Evolutionary conservation across 768 basidiomycete genomes (phyloP).

Genomic region (Dictyophora rubrovolvata): DNA sequence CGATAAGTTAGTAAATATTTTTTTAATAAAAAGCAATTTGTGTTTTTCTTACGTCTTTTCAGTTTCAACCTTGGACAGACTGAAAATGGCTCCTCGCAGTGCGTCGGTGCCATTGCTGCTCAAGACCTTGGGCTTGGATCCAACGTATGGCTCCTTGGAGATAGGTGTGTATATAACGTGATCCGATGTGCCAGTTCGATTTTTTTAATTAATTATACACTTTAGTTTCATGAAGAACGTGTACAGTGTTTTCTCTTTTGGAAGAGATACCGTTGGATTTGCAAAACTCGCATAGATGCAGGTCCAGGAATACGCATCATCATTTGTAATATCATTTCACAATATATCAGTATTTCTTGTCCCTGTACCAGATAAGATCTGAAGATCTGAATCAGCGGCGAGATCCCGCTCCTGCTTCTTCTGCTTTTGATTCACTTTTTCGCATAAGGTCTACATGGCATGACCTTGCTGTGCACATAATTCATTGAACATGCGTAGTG

Average conservation of each 20-base stretch:
- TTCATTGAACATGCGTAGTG: no score
- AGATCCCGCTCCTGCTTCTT: no score
- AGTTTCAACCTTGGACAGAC: background rate
- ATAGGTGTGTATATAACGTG: conserved; percentile 4
- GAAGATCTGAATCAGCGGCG: no score
- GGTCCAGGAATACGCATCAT: no score
- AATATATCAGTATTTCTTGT: no score
- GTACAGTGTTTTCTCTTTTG: conserved; percentile 22
- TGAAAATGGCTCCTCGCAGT: conserved; percentile 4
- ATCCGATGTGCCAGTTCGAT: background rate
- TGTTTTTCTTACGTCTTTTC: background rate
- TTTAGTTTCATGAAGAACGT: conserved; percentile 25
- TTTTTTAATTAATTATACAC: background rate
- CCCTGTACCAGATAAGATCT: no score
- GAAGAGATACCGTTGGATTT: conserved; percentile 17
- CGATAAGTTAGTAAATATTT: background rate
- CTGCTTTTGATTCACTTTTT: no score
- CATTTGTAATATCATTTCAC: no score
- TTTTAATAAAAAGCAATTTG: background rate
- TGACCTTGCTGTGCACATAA: no score
- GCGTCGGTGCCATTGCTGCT: conserved; percentile 22
- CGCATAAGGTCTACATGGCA: no score
- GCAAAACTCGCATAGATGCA: conserved; percentile 4
- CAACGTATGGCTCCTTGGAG: conserved; percentile 23
- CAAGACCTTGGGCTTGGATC: conserved; percentile 20